Evolutionary conservation across 1,284 basidiomycete species (phyloP).

Genomic region (Phenoliferia sp.): DNA sequence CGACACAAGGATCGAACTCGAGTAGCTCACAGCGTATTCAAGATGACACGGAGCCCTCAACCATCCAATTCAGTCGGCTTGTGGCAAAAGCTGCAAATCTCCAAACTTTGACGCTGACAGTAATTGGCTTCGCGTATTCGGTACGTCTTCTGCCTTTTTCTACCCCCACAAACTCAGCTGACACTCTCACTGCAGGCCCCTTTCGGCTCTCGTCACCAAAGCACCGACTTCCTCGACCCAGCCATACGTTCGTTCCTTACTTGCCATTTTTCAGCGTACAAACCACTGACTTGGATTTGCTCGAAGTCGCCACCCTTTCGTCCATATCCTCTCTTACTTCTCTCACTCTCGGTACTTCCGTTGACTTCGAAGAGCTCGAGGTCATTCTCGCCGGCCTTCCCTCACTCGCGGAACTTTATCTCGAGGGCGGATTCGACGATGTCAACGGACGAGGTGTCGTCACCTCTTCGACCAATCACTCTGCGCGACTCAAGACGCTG

Average conservation of each 20-base stretch:
- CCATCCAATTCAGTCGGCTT: neutral
- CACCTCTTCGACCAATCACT: slow-evolving; percentile 1
- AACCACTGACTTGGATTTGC: slow-evolving; percentile 50
- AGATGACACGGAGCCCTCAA: neutral
- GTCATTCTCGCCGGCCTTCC: slow-evolving; percentile 53
- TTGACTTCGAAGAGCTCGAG: slow-evolving; percentile 33
- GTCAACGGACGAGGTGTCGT: neutral
- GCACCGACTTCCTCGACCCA: too few relatives aligned
- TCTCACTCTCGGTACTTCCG: slow-evolving; percentile 71
- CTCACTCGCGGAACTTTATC: slow-evolving; percentile 50
- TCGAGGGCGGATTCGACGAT: slow-evolving; percentile 37
- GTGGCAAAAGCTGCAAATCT: neutral
- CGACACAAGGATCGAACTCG: neutral
- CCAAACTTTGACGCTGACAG: neutral
- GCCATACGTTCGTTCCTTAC: too few relatives aligned
- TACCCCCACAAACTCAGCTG: neutral
- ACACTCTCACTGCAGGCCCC: neutral
- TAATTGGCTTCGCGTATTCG: neutral
- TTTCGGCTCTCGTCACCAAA: neutral
- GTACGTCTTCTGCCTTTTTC: neutral
- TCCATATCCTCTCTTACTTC: slow-evolving; percentile 55
- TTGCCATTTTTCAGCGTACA: too few relatives aligned
- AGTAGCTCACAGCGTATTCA: neutral
- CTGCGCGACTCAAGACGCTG: slow-evolving; percentile 3
- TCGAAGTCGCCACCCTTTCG: slow-evolving; percentile 47